Evolutionary conservation across 129 eudicot species (phyloP), one percentile per base, ranked within the genome.

Genomic region (Daucus carota): DNA sequence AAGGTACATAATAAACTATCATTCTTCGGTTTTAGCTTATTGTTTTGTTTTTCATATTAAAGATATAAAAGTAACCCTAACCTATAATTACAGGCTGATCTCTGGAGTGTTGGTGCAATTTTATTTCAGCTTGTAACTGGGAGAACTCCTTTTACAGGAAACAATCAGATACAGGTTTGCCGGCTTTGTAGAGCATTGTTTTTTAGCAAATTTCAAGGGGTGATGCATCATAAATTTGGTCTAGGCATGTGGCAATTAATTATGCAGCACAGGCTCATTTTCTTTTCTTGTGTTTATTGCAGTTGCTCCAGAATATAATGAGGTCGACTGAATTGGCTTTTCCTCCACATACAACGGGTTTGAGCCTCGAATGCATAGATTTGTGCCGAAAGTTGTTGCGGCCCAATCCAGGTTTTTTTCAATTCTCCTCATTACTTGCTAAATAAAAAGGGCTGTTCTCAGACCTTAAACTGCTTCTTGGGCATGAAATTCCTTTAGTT

Each of bases 61-160:
- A 74, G 34, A 54, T 60, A 20, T 66, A 26, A 71, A 16, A 70
- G 66, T 85, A 84, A 88, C 65, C 10, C 71, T 79, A 34, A 74
- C 73, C 63, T 80, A 70, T 79, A 52, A 81, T 82, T 77, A 59
- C 98, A 94, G 98, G 98, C 98, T 83, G 98, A 94, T 87, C 87
- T 94, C 59, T 94, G 98, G 98, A 94, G 98, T 82, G 97, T 94
- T 50, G 98, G 98, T 48, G 89, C 96, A 74, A 94, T 94, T 81
- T 75, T 94, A 28, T 94, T 83, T 82, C 98, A 94, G 81, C 96
- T 94, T 80, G 97, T 91, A 76, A 91, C 97, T 33, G 98, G 97
- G 48, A 91, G 86, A 88, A 87, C 98, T n/a, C 98, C 98, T 42
- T 94, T 82, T 44, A 91, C 96, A 8, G 98, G 98, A 82, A 87